Evolutionary conservation across 2,329 filamentous ascomycete genomes (phyloP).

Genomic region (Conoideocrella luteorostrata): DNA sequence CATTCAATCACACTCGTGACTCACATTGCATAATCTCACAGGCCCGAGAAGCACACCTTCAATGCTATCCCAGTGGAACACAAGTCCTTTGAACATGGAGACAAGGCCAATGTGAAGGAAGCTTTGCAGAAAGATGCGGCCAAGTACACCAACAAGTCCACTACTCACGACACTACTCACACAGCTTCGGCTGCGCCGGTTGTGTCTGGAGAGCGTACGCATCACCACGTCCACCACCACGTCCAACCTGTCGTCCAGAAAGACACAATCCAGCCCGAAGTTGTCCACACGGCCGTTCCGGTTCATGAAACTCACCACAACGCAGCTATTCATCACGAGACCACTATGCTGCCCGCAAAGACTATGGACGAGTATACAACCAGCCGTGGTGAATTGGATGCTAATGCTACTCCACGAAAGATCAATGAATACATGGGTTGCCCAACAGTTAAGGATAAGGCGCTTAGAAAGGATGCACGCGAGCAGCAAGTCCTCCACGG

Average conservation of each 20-base stretch:
- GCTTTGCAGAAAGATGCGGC: constrained; percentile 45
- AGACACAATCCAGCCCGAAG: constrained; percentile 58
- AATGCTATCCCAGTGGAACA: constrained; percentile 54
- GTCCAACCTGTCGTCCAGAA: constrained; percentile 67
- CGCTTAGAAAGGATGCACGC: not conserved
- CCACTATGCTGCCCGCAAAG: constrained; percentile 57
- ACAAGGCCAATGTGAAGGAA: constrained; percentile 39
- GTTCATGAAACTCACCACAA: constrained; percentile 68
- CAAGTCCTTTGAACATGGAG: constrained; percentile 54
- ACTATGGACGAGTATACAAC: constrained; percentile 56
- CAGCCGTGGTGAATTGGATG: constrained; percentile 40
- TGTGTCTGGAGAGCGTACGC: constrained; percentile 23
- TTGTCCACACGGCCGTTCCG: constrained; percentile 66
- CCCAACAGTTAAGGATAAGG: constrained; percentile 31
- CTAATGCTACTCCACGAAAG: constrained; percentile 41
- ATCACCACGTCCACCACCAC: constrained; percentile 55
- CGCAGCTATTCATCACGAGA: constrained; percentile 57
- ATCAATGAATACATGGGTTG: constrained; percentile 57
- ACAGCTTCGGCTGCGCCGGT: constrained; percentile 18
- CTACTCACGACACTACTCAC: constrained; percentile 23
- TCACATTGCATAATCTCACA: constrained; percentile 13
- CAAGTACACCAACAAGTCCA: constrained; percentile 22
- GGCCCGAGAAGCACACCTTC: constrained; percentile 57
- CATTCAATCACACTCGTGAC: too few relatives aligned
- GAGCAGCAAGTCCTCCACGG: constrained; percentile 2